phyloP scores from a whole-genome alignment of 495 filamentous ascomycete species.

The Trichoderma asperelloides region DNA sequence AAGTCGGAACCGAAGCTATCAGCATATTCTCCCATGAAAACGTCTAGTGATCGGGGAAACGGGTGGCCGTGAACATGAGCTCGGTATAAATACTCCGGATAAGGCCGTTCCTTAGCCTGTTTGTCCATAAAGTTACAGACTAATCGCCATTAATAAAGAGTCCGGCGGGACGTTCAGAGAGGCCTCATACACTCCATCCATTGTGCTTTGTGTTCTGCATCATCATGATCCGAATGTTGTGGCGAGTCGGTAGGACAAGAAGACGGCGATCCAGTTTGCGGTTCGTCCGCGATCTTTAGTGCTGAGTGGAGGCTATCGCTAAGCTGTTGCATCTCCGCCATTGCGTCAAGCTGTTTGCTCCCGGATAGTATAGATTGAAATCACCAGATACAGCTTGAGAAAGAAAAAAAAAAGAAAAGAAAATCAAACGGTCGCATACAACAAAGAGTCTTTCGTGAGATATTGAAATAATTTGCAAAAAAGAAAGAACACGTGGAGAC shows the following conservation, averaged over 20 bases:
- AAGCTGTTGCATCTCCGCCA: neutral
- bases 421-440: neutral
- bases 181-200: neutral
- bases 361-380: neutral
- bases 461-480: neutral
- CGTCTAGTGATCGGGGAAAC: neutral
- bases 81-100: neutral
- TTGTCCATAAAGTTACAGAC: neutral
- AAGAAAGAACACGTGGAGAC: slow-evolving; percentile 1
- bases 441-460: too few relatives aligned
- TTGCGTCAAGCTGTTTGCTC: neutral
- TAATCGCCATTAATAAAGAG: neutral
- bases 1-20: neutral
- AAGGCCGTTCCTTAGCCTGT: neutral
- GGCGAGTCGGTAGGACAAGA: neutral
- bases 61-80: neutral
- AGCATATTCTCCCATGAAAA: neutral
- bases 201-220: neutral
- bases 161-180: neutral
- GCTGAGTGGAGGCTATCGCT: neutral
- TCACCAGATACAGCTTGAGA: neutral
- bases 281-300: neutral
- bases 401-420: neutral
- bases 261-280: neutral
- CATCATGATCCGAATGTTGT: neutral